Evolutionary conservation across 1,284 basidiomycete genomes (phyloP), one percentile per base, ranked within the genome.

Genomic region (Ustilago curta): DNA sequence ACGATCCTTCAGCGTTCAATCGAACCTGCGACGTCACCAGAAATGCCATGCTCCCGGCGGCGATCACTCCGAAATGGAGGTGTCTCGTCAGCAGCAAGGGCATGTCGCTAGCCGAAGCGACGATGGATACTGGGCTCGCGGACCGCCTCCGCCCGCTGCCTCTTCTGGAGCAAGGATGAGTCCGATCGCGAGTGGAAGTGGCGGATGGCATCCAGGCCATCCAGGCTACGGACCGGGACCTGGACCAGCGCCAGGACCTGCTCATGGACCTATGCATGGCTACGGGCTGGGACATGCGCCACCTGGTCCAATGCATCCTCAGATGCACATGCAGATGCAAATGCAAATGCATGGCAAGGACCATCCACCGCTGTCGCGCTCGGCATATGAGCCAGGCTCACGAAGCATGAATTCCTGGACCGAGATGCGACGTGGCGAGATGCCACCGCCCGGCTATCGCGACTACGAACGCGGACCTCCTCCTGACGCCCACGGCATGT

Each of bases 1-100:
- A n/a, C 61, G 81, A 11, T 74, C 75, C 6, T 84, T 84, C 59
- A 82, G 80, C 56, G 83, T 84, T 7, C 82, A 84, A 42, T 81
- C 79, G 37, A 84, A 84, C 40, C 65, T 84, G 32, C 68, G 83
- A 14, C 71, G 83, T n/a, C 83, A 84, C 50, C 80, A 82, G 57
- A 81, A 79, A 43, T 77, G 71, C 29, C 82, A 83, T 47, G 61
- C 57, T 9, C 68, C 68, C 3, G 73, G 73, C 29, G 60, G 61
- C 29, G 73, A 76, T 5, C 68, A 53, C 29, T 59, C 67, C 52
- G 72, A 75, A 27, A 27, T 59, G 27, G 68, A 60, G 5, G 31
- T 59, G 27, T 37, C 67, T 7, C 67, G 67, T 27, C 63, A 66
- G 37, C 64, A 66, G 49, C 61, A 59, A 21, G 72, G 63, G 19